Conservation (phyloP, 2,329 filamentous ascomycete genomes). For the Sarocladiaceae sp. region DNA sequence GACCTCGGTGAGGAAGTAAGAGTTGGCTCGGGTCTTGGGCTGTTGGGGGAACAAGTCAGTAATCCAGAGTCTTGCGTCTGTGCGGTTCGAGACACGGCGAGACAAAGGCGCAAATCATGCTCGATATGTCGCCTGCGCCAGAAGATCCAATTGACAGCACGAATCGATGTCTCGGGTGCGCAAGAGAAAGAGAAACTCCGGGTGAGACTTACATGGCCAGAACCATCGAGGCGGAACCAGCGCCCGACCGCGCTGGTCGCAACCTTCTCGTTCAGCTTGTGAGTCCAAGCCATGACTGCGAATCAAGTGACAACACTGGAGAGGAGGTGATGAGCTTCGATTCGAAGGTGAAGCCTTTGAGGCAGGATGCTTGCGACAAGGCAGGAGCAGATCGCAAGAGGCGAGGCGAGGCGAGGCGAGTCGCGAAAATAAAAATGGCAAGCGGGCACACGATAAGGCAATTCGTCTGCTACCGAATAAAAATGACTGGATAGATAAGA, state of each 20-base stretch:
- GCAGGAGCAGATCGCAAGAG: slow-evolving; percentile 1
- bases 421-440: not conserved
- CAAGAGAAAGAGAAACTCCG: not conserved
- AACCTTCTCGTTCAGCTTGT: slow-evolving; percentile 48
- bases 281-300: slow-evolving; percentile 40
- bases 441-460: not conserved
- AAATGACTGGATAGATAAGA: no score
- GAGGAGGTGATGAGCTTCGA: no score
- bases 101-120: not conserved
- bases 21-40: slow-evolving; percentile 65
- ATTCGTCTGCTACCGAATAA: no score
- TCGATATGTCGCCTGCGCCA: not conserved
- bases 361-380: not conserved
- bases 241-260: slow-evolving; percentile 60
- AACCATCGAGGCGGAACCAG: slow-evolving; percentile 77
- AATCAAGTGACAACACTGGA: not conserved
- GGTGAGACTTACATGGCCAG: slow-evolving; percentile 62
- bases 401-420: not conserved
- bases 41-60: slow-evolving; percentile 22
- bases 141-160: not conserved
- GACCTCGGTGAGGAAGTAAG: slow-evolving; percentile 76
- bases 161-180: not conserved
- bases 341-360: not conserved
- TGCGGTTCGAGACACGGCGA: slow-evolving; percentile 1
- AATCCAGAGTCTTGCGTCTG: not conserved